phyloP scores from a whole-genome alignment of 305 asterid genomes.

The Solanum aculeatissimum region DNA sequence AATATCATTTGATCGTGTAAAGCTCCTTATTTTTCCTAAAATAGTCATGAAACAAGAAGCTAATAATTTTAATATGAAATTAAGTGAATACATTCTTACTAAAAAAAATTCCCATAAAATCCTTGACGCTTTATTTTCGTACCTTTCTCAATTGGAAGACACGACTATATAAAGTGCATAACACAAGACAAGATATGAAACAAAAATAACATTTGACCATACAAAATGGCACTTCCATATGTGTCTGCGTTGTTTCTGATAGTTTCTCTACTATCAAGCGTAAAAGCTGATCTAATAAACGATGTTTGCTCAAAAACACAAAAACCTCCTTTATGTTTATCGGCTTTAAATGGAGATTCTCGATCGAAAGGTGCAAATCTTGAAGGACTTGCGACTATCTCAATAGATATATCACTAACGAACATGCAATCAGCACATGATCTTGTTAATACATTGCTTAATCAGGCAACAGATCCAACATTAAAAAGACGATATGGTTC shows the following conservation, averaged over 20 bases:
- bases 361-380: conserved; percentile 5
- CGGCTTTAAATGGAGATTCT: conserved; percentile 6
- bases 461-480: neutral
- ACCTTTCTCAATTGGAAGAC: neutral
- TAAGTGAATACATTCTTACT: neutral
- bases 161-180: neutral
- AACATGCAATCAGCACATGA: neutral
- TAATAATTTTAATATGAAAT: neutral
- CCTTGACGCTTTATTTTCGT: neutral
- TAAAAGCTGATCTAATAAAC: neutral
- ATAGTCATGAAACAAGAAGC: no score
- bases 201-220: neutral
- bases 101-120: no score
- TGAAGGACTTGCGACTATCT: neutral
- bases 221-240: neutral
- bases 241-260: neutral
- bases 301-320: neutral
- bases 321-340: neutral
- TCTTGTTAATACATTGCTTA: neutral
- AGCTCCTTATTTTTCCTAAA: no score
- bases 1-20: no score
- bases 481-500: neutral
- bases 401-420: neutral
- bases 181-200: neutral
- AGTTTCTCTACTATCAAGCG: neutral